These are phyloP conservation scores for Colletotrichum falcatum DNA, from an alignment of 2,329 filamentous ascomycete genomes.

Conservation along the genomic window DNA sequence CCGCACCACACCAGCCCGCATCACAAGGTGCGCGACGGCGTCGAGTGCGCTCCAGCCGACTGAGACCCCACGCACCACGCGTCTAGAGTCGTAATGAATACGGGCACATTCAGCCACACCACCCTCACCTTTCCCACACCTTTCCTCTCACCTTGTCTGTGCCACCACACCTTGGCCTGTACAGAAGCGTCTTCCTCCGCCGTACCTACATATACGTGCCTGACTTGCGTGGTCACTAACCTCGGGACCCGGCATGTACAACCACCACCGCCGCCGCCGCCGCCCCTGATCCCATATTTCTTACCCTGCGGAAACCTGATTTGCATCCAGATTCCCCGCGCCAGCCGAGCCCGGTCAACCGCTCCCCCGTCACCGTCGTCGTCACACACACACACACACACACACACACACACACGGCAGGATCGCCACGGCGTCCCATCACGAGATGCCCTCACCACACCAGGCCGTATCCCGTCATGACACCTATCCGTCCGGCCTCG, in stretches of 20 bases:
- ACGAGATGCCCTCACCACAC: not conserved
- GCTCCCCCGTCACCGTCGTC: not conserved
- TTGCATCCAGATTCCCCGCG: constrained; percentile 3
- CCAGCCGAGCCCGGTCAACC: not conserved
- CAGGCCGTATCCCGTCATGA: not conserved
- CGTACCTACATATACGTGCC: constrained; percentile 16
- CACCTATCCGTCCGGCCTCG: not conserved
- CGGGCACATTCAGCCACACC: not conserved
- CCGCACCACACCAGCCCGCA: constrained; percentile 13
- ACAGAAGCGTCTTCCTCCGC: not conserved
- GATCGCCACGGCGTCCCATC: not conserved
- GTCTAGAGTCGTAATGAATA: too few relatives aligned
- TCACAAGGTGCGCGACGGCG: constrained; percentile 10
- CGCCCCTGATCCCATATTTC: not conserved
- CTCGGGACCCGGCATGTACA: not conserved
- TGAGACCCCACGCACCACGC: not conserved
- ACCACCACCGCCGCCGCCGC: not conserved
- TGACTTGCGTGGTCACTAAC: constrained; percentile 17
- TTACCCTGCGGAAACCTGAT: constrained; percentile 4
- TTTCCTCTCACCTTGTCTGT: not conserved
- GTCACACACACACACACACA: not conserved
- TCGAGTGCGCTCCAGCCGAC: constrained; percentile 19
- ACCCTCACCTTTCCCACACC: not conserved
- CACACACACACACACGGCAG: not conserved
- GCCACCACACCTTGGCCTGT: not conserved